phyloP scores from a whole-genome alignment of 305 asterid genomes.

The Fraxinus latifolia region DNA sequence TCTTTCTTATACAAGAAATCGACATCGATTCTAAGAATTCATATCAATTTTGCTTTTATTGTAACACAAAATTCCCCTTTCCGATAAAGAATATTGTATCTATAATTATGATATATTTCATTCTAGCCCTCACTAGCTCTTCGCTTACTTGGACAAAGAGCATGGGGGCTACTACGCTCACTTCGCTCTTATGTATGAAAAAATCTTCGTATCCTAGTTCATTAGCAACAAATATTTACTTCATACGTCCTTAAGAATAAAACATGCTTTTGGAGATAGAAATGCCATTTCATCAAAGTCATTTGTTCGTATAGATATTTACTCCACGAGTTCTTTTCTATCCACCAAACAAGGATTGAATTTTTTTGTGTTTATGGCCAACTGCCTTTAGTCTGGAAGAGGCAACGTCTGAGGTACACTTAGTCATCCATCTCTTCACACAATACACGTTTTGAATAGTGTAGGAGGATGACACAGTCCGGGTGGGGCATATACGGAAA shows the following conservation, averaged over 20 bases:
- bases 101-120: too few species aligned
- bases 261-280: neutral
- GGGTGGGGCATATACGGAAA: too few species aligned
- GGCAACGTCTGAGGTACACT: neutral
- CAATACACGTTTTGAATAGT: neutral
- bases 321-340: neutral
- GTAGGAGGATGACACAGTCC: too few species aligned
- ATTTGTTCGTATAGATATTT: neutral
- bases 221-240: too few species aligned
- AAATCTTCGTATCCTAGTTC: too few species aligned
- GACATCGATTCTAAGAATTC: neutral
- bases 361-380: neutral
- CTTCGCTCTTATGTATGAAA: too few species aligned
- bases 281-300: neutral
- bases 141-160: too few species aligned
- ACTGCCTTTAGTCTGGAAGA: neutral
- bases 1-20: neutral
- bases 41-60: too few species aligned
- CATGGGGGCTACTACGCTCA: too few species aligned
- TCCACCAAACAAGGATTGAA: neutral
- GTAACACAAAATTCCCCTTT: neutral
- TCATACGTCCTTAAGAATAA: too few species aligned
- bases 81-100: too few species aligned
- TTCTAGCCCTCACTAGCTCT: too few species aligned
- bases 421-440: neutral